Evolutionary conservation across 2,329 filamentous ascomycete species (phyloP), one percentile per base, ranked within the genome.

Genomic region (Alternaria brassicicola): DNA sequence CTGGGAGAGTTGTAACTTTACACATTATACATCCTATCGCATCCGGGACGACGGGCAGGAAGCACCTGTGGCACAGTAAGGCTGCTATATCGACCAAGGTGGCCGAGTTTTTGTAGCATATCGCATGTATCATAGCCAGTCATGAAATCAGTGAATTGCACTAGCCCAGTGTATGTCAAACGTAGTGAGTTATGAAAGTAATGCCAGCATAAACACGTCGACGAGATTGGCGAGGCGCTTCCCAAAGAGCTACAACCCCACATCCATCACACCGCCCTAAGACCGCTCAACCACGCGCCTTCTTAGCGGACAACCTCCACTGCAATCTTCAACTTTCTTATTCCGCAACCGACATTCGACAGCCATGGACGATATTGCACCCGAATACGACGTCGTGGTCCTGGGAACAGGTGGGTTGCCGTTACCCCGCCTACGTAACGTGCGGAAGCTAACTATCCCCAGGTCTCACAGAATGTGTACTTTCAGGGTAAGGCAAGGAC

Each of bases 401-500:
- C 88, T 99, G 79, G 95, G 95, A 86, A 99, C 95, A 79, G 93
- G 93, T 97, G 85, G 77, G 87, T 33, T 55, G 81, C 71, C 30
- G 17, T 54, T 73, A 74, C 79, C 79, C 78, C 79, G 75, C 77
- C 74, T 65, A 51, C 35, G 26, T 55, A 49, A 48, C 55, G 59
- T 54, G 50, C 59, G 52, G 57, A 60, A 31, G 67, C 70, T 75
- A 73, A 76, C 67, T 65, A 55, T 64, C 52, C 56, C 38, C 74
- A 96, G 94, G 95, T 78, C 82, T 99, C 86, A 98, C 94, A 65
- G 95, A 99, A 88, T 99, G 95, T 83, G 95, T 99, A 77, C 91
- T 99, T 71, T 97, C 94, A 78, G 95, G 94, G 93, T 96, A 90
- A 66, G 53, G 66, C 68, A 52, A 33, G 42, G 21, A 58, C 53